Evolutionary conservation across 305 asterid species (phyloP).

Genomic region (Stenogyne calaminthoides): DNA sequence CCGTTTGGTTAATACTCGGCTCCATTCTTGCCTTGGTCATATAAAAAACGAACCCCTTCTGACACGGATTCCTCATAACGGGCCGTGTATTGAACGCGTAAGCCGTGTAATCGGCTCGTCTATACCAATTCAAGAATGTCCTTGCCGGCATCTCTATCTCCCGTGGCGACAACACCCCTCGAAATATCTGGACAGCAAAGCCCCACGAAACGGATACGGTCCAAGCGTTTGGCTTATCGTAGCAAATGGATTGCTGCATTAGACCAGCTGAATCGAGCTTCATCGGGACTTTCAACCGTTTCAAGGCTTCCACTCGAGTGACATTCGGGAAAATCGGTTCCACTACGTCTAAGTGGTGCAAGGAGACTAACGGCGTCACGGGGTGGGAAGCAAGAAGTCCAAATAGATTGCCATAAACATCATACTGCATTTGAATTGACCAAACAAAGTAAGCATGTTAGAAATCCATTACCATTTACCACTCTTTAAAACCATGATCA

Average conservation of each 20-base stretch:
- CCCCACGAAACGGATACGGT: conserved; percentile 95
- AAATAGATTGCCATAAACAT: conserved; percentile 85
- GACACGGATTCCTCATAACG: conserved; percentile 83
- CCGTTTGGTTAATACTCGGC: conserved; percentile 41
- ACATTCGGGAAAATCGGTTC: conserved; percentile 90
- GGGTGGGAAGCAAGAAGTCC: conserved; percentile 93
- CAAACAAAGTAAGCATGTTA: conserved; percentile 28
- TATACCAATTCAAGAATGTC: conserved; percentile 93
- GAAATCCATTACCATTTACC: conserved; percentile 6
- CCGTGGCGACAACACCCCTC: conserved; percentile 87
- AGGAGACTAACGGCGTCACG: conserved; percentile 72
- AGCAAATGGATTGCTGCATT: conserved; percentile 95
- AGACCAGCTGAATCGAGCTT: conserved; percentile 85
- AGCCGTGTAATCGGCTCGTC: conserved; percentile 89
- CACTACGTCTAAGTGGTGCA: conserved; percentile 92
- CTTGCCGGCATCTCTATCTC: conserved; percentile 96
- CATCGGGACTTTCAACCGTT: conserved; percentile 60
- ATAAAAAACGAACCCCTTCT: conserved; percentile 81
- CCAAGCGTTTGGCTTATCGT: conserved; percentile 61
- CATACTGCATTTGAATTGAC: conserved; percentile 55
- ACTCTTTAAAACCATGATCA: conserved; percentile 10
- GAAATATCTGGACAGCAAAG: conserved; percentile 79
- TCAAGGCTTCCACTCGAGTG: conserved; percentile 66
- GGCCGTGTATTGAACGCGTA: conserved; percentile 96
- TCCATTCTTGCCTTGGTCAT: conserved; percentile 53